These are phyloP conservation scores for Penicillium sp. DNA, from an alignment of 2,329 filamentous ascomycete genomes.

Conservation along the genomic window DNA sequence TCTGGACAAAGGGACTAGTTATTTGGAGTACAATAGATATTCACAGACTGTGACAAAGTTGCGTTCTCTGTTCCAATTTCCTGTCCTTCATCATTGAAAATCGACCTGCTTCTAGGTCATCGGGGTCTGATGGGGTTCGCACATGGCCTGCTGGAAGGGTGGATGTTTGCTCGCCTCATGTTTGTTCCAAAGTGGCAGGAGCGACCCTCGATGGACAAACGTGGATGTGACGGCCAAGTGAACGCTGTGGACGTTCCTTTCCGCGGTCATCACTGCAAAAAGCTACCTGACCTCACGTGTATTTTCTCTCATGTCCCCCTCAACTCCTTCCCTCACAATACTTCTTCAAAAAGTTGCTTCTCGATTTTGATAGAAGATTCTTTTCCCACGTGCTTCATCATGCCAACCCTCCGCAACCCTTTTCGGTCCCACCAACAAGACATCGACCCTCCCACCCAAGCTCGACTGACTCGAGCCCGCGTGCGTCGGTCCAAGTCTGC, in stretches of 20 bases:
- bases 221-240: not conserved
- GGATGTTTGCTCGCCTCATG: no score
- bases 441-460: not conserved
- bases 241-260: not conserved
- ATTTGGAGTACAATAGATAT: no score
- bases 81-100: no score
- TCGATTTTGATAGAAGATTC: not conserved
- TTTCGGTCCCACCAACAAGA: conserved; percentile 5
- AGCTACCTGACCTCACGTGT: not conserved
- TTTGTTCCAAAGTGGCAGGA: not conserved
- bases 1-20: no score
- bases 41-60: no score
- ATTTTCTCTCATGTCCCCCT: not conserved
- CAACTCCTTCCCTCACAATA: not conserved
- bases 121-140: no score
- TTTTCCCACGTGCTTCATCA: conserved; percentile 2
- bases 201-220: not conserved
- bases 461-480: conserved; percentile 10
- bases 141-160: no score
- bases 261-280: not conserved
- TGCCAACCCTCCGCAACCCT: conserved; percentile 11
- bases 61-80: no score
- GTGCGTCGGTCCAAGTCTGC: conserved; percentile 9
- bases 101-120: no score
- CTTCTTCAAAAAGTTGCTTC: not conserved